Base-by-base conservation (phyloP, 768 basidiomycete genomes). In the Filobasidium floriforme region DNA sequence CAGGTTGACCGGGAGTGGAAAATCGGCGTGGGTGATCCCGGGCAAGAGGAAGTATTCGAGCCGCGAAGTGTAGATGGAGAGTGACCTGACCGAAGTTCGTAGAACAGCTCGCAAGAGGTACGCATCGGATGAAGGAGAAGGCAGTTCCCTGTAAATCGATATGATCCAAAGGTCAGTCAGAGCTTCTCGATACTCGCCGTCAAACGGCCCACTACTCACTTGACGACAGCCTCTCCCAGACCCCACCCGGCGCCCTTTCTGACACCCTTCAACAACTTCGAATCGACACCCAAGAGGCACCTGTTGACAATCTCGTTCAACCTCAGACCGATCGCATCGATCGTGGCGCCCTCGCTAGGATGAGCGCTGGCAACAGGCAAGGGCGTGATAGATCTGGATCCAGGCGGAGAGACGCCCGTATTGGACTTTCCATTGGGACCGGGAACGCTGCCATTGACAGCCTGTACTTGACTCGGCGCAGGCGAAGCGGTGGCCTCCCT, bases 1-100 rank as follows among this genome's bases (percentile, higher is more conserved):
- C 22, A 89, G 85, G 71, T 92, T 92, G 69, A 92, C 84, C n/a
- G 93, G 81, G 43, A 83, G 77, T 64, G 84, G 82, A 78, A 89
- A 93, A 1, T 88, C 85, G 32, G 86, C 76, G 64, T 93, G 84
- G n/a, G 92, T 90, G 11, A 93, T 77, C 76, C 85, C 83, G 10
- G 92, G 77, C 11, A 90, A 66, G 87, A 83, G 79, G 85, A 90
- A 24, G 86, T 90, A 77, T 90, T 92, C 86, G 85, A 92, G 29
- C 67, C 73, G 77, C n/a, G 73, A 76, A 55, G 70, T 73, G 68
- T 78, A 78, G 68, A 78, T 78, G 15, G 76, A 73, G 9, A 78
- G 67, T 12, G 77, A 73, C 46, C 73, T 69, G 57, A 76, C 73
- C 22, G 73, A 65, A 32, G 74, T 76, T 51, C 77, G 76, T 37